phyloP scores from a whole-genome alignment of 2,329 filamentous ascomycete genomes.

The Fusarium sp. region DNA sequence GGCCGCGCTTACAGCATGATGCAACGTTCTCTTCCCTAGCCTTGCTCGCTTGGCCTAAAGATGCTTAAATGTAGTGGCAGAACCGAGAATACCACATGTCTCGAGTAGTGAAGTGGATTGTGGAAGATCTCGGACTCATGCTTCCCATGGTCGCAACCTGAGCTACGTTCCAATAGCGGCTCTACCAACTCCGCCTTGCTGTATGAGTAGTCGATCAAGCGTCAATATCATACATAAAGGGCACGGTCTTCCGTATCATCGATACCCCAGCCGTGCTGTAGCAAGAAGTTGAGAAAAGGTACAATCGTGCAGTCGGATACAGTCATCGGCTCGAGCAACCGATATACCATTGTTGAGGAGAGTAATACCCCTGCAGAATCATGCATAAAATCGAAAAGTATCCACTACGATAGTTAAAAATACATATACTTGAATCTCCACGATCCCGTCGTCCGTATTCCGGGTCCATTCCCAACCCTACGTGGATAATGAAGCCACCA shows the following conservation, averaged over 20 bases:
- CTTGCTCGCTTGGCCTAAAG: neutral
- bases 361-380: no score
- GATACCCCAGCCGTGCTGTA: neutral
- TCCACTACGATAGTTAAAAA: no score
- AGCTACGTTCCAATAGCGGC: neutral
- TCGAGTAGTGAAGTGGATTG: neutral
- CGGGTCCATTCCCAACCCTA: no score
- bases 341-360: no score
- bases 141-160: neutral
- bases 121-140: neutral
- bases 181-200: neutral
- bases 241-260: neutral
- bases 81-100: neutral
- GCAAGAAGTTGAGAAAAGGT: neutral
- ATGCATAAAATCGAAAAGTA: no score
- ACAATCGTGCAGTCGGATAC: no score
- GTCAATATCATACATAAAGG: neutral
- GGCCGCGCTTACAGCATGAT: neutral
- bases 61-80: neutral
- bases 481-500: no score
- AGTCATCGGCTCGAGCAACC: no score
- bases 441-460: no score
- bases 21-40: neutral
- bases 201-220: neutral
- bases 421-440: no score